Evolutionary conservation across 2,329 filamentous ascomycete genomes (phyloP).

Genomic region (Aaosphaeria arxii): DNA sequence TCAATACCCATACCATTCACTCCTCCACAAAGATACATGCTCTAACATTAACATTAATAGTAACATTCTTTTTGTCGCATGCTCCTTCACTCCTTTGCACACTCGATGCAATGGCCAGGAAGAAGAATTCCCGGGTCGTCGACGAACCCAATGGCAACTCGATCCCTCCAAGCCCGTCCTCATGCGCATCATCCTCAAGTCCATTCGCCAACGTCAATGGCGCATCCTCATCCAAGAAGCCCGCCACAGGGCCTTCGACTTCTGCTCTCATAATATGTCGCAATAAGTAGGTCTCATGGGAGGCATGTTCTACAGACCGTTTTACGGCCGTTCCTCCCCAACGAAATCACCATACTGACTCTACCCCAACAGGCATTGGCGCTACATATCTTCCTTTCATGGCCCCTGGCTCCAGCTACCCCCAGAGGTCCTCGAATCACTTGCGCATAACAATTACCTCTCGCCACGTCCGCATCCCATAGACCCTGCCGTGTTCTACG

Average conservation of each 20-base stretch:
- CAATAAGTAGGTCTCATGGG: conserved; percentile 39
- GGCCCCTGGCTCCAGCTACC: conserved; percentile 81
- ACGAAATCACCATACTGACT: conserved; percentile 2
- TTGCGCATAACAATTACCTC: conserved; percentile 77
- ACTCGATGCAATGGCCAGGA: conserved; percentile 24
- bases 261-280: conserved; percentile 41
- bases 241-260: conserved; percentile 19
- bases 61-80: conserved; percentile 8
- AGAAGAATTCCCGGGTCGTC: conserved; percentile 30
- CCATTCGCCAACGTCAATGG: not conserved
- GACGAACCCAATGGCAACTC: conserved; percentile 14
- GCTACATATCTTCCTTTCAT: conserved; percentile 79
- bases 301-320: conserved; percentile 19
- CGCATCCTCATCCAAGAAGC: conserved; percentile 9
- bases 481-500: conserved; percentile 78
- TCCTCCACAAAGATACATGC: too few relatives aligned
- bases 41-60: conserved; percentile 4
- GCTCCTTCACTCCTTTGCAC: conserved; percentile 12
- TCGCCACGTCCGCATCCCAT: conserved; percentile 72
- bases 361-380: conserved; percentile 65
- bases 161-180: conserved; percentile 10
- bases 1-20: too few relatives aligned
- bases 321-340: conserved; percentile 1
- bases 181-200: not conserved
- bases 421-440: conserved; percentile 72